Base-by-base conservation (phyloP, 164 flowering plant species). In the Kalanchoe fedtschenkoi region DNA sequence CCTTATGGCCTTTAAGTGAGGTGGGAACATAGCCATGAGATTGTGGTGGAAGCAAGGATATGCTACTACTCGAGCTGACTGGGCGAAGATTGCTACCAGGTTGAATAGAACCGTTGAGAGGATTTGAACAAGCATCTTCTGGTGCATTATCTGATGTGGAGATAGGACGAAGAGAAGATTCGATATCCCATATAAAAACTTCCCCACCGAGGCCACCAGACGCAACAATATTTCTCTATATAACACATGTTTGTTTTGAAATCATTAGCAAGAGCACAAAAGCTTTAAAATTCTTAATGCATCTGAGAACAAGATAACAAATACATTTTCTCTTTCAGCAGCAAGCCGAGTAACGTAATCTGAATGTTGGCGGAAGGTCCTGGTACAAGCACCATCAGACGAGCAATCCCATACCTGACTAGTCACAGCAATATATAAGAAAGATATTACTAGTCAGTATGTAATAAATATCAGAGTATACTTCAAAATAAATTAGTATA, bases 181-280 rank as follows among this genome's bases (percentile, higher is more conserved):
- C 99, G 60, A 93, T 71, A 74, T 93, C 99, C 99, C 99, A 93
- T 70, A 93, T 62, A 65, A 90, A 93, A 37, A 93, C 95, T 81
- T 90, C 97, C 63, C 96, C 97, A 62, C 99, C 99, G 74, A 93
- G 99, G 69, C 97, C 99, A 74, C 90, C 97, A 56, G 99, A 93
- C 61, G 97, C 96, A 77, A 93, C 83, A 72, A 83, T 60, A 81
- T 88, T 90, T 80, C 84, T 85, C 99, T 93, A 86, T 78, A 81
- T 80, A 68, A 76, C 80, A 82, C 70, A 83, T n/a, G 73, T 81
- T 86, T 82, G 83, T 51, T 70, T 76, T 65, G 78, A 69, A 70
- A 83, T 85, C 75, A 87, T 86, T 65, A 65, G 73, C 59, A 71
- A 70, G 65, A 65, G 62, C 65, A 19, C 51, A 62, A 58, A 66